Evolutionary conservation across 2,329 filamentous ascomycete genomes (phyloP).

Genomic region (Aureobasidium sp.): DNA sequence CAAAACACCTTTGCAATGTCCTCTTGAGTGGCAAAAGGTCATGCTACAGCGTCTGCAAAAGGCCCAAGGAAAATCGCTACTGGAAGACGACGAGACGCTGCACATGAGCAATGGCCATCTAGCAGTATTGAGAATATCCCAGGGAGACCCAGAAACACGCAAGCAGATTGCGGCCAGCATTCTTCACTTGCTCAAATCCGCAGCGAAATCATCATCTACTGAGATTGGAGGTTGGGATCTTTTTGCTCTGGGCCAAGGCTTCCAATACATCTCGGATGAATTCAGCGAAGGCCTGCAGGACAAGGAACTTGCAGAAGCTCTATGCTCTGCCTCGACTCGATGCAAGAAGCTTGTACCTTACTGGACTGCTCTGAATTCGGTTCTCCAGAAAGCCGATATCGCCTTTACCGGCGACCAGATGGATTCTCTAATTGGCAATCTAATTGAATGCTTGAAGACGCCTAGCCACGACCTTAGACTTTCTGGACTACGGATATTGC

Average conservation of each 20-base stretch:
- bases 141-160: conserved; percentile 6
- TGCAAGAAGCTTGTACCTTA: conserved; percentile 13
- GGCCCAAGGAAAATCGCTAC: not conserved
- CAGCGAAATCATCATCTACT: not conserved
- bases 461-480: conserved; percentile 68
- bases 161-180: conserved; percentile 5
- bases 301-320: conserved; percentile 1
- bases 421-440: conserved; percentile 53
- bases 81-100: not conserved
- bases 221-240: conserved; percentile 5
- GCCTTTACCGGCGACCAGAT: conserved; percentile 41
- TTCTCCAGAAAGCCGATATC: not conserved
- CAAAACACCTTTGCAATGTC: conserved; percentile 35
- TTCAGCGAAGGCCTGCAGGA: conserved; percentile 1
- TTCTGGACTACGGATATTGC: conserved; percentile 63
- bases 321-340: conserved; percentile 6
- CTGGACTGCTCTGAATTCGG: conserved; percentile 8
- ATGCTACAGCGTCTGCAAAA: conserved; percentile 15
- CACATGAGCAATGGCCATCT: conserved; percentile 12
- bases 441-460: conserved; percentile 66
- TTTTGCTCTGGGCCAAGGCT: conserved; percentile 14
- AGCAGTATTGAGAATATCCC: conserved; percentile 1
- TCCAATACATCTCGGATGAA: conserved; percentile 13
- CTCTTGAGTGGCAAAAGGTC: conserved; percentile 56
- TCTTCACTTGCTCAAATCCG: not conserved